phyloP scores from a whole-genome alignment of 2,329 filamentous ascomycete genomes.

The Neopestalotiopsis sp. region DNA sequence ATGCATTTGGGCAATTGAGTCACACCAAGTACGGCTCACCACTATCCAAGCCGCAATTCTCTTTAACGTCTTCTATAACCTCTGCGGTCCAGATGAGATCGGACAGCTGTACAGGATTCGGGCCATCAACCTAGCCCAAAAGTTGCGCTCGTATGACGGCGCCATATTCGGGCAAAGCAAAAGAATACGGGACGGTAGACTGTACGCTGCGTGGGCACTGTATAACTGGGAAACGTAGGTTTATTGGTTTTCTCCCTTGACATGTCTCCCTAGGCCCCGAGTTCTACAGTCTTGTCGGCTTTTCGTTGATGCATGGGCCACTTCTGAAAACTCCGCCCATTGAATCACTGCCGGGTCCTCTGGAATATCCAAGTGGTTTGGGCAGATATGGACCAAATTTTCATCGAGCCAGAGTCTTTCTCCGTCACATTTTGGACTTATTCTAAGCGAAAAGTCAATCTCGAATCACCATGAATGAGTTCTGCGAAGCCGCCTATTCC shows the following conservation, averaged over 20 bases:
- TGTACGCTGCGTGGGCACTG: constrained; percentile 41
- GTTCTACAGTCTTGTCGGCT: constrained; percentile 17
- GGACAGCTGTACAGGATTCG: constrained; percentile 41
- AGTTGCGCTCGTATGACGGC: constrained; percentile 37
- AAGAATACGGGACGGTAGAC: constrained; percentile 30
- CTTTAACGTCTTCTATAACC: constrained; percentile 34
- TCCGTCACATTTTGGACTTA: constrained; percentile 31
- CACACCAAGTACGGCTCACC: constrained; percentile 32
- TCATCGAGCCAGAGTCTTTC: constrained; percentile 29
- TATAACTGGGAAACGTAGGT: constrained; percentile 30
- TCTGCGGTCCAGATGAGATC: constrained; percentile 43
- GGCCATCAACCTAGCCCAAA: constrained; percentile 37
- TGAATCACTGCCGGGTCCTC: constrained; percentile 34
- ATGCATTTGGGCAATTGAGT: constrained; percentile 41
- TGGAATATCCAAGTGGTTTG: constrained; percentile 35
- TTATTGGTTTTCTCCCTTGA: background rate
- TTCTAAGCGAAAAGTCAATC: constrained; percentile 36
- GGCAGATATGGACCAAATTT: constrained; percentile 38
- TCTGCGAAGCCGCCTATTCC: constrained; percentile 26
- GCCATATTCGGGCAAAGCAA: constrained; percentile 23
- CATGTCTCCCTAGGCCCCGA: background rate
- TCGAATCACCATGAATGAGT: constrained; percentile 34
- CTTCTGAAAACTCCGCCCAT: constrained; percentile 30
- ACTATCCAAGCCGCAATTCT: constrained; percentile 41
- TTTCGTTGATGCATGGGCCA: constrained; percentile 32